These are phyloP conservation scores for Aureobasidium sp. DNA, from an alignment of 2,329 filamentous ascomycete species.

Conservation along the genomic window DNA sequence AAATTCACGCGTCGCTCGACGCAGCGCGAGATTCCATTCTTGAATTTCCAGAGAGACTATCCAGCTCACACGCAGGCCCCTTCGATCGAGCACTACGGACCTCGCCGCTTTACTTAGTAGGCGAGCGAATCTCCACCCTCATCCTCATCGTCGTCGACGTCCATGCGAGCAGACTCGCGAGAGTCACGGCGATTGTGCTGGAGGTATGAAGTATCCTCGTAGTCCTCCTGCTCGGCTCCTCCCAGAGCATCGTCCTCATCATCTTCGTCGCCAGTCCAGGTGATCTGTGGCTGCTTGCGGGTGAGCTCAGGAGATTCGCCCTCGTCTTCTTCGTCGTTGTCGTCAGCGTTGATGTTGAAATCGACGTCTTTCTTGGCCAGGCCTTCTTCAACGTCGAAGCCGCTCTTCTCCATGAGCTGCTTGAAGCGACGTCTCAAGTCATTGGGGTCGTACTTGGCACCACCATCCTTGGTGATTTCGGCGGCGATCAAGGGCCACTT, in stretches of 20 bases:
- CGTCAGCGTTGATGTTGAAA: not conserved
- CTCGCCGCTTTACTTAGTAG: not conserved
- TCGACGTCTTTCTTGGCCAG: not conserved
- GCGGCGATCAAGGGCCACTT: slow-evolving; percentile 34
- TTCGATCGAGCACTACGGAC: not conserved
- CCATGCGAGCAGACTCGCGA: not conserved
- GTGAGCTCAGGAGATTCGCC: not conserved
- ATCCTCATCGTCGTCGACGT: not conserved
- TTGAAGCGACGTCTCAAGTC: slow-evolving; percentile 33
- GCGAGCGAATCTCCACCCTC: not conserved
- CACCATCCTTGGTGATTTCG: slow-evolving; percentile 25
- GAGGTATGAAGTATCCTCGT: not conserved
- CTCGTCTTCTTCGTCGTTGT: not conserved
- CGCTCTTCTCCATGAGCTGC: slow-evolving; percentile 28
- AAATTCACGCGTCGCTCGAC: not conserved
- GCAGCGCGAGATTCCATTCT: not conserved
- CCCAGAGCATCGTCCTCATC: not conserved
- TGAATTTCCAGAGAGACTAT: not conserved
- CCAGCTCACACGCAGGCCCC: not conserved
- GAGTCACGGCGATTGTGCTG: not conserved
- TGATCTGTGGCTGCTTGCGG: not conserved
- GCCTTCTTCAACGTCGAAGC: not conserved
- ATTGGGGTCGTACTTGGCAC: slow-evolving; percentile 24
- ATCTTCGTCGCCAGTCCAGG: not conserved
- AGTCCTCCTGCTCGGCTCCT: not conserved